These are phyloP conservation scores for Hortaea werneckii DNA, from an alignment of 2,329 filamentous ascomycete genomes.

Conservation along the genomic window DNA sequence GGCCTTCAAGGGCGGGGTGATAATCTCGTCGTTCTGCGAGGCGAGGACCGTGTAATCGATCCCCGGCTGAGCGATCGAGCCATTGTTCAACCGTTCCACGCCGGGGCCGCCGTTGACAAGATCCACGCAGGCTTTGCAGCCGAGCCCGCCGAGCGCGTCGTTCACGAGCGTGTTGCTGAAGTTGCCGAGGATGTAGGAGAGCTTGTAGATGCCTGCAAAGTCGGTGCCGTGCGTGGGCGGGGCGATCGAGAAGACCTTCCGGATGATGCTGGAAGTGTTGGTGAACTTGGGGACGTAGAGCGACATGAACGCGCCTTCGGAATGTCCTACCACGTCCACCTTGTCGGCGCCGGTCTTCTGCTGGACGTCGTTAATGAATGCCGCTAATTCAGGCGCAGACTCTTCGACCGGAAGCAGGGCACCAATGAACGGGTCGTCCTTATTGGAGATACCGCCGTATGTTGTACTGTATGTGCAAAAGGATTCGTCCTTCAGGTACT, in stretches of 20 bases:
- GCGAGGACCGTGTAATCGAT: constrained; percentile 12
- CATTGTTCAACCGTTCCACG: constrained; percentile 7
- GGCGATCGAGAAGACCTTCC: no score
- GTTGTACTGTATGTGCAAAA: constrained; percentile 4
- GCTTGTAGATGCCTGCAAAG: constrained; percentile 2
- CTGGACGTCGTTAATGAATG: no score
- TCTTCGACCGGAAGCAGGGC: no score
- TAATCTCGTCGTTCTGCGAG: constrained; percentile 13
- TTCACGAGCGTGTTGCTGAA: constrained; percentile 7
- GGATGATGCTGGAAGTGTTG: no score
- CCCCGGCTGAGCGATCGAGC: constrained; percentile 13
- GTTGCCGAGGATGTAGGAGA: constrained; percentile 1
- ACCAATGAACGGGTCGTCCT: background rate
- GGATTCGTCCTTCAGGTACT: constrained; percentile 6
- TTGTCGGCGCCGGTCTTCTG: no score
- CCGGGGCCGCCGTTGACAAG: constrained; percentile 9
- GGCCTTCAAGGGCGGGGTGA: constrained; percentile 12
- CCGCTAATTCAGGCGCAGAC: no score
- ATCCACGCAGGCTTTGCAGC: constrained; percentile 13
- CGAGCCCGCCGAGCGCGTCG: constrained; percentile 5
- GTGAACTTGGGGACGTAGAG: no score
- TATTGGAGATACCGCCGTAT: constrained; percentile 11
- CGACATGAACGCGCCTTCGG: no score
- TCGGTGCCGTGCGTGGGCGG: constrained; percentile 16
- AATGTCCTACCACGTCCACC: no score